Evolutionary conservation across 179 eudicot genomes (phyloP).

Genomic region (Vitellaria paradoxa): DNA sequence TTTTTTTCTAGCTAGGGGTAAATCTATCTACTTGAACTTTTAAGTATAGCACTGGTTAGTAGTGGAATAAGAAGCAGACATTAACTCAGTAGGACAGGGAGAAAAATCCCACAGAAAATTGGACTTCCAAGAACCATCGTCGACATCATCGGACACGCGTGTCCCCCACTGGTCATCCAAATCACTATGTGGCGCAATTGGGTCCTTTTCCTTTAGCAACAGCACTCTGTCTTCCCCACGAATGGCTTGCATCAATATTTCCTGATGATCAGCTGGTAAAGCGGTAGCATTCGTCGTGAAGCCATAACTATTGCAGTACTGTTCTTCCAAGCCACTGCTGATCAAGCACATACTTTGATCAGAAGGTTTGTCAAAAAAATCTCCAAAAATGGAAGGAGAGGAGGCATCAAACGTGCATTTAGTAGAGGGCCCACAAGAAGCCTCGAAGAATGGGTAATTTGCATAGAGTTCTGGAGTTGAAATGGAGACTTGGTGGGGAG

Average conservation of each 20-base stretch:
- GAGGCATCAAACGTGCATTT: conserved; percentile 31
- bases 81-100: conserved; percentile 54
- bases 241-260: not conserved
- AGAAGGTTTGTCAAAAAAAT: conserved; percentile 3
- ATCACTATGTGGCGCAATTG: not conserved
- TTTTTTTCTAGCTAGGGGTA: no score
- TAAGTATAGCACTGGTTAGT: conserved; percentile 36
- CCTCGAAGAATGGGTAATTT: conserved; percentile 32
- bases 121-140: conserved; percentile 26
- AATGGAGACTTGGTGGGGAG: conserved; percentile 16
- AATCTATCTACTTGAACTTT: not conserved
- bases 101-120: conserved; percentile 53
- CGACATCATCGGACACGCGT: no score
- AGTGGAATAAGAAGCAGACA: conserved; percentile 31
- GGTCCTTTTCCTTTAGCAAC: conserved; percentile 13
- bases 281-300: not conserved
- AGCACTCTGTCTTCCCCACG: conserved; percentile 15
- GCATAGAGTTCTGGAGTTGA: conserved; percentile 27
- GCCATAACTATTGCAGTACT: not conserved
- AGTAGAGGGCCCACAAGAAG: conserved; percentile 7
- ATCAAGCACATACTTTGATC: conserved; percentile 17
- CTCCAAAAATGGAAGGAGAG: conserved; percentile 31
- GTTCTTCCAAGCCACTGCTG: conserved; percentile 28
- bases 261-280: not conserved
- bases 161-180: conserved; percentile 26